phyloP scores from a whole-genome alignment of 495 filamentous ascomycete genomes.

The Neurospora tetraspora region DNA sequence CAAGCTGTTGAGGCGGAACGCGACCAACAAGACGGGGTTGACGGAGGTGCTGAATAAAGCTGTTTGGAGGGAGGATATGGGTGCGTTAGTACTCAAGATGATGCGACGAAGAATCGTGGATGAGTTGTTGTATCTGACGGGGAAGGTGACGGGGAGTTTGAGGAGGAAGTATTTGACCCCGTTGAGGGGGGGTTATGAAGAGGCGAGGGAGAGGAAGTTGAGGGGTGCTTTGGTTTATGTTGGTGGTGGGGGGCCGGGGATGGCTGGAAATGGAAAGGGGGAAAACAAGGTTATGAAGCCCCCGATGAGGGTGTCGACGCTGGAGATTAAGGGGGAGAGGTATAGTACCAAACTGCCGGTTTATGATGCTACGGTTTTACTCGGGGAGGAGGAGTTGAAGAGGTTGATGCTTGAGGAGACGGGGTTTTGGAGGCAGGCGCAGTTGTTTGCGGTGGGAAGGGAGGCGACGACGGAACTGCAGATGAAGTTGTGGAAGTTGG shows the following conservation, averaged over 20 bases:
- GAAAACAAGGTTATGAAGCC: background rate
- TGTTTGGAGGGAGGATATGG: conserved; percentile 62
- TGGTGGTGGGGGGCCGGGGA: background rate
- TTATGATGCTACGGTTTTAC: conserved; percentile 30
- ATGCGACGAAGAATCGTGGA: conserved; percentile 42
- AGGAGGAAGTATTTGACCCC: background rate
- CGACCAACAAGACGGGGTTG: background rate
- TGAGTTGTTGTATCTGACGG: conserved; percentile 22
- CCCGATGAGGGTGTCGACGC: conserved; percentile 19
- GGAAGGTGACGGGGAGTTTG: background rate
- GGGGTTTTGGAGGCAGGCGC: conserved; percentile 20
- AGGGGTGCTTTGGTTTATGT: conserved; percentile 27
- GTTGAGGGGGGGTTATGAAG: conserved; percentile 17
- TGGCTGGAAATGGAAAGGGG: background rate
- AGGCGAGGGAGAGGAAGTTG: conserved; percentile 17
- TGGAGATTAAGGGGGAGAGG: conserved; percentile 15
- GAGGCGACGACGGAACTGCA: conserved; percentile 42
- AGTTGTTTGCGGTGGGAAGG: conserved; percentile 32
- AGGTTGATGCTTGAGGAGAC: conserved; percentile 19
- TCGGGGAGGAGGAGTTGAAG: conserved; percentile 26
- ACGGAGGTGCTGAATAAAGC: conserved; percentile 6
- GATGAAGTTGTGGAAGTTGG: conserved; percentile 55
- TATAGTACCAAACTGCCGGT: conserved; percentile 22
- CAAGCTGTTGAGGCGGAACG: conserved; percentile 6
- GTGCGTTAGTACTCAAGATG: conserved; percentile 42